Conservation (phyloP, 441 rosid genomes). For the Pelargonium hybrid region DNA sequence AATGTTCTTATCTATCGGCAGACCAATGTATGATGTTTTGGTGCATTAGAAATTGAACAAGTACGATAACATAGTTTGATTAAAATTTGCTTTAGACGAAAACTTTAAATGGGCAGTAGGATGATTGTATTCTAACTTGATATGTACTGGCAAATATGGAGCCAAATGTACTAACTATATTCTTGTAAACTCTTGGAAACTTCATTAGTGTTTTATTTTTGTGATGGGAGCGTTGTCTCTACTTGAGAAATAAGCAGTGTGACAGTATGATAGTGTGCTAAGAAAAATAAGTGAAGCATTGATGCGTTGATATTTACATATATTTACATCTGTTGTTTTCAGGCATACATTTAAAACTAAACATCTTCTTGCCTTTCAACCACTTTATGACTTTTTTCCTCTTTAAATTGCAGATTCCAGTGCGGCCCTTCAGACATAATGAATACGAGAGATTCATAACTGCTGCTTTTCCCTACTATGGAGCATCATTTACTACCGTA, state of each 20-base stretch:
- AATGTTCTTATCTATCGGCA: background rate
- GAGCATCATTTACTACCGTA: slow-evolving; percentile 63
- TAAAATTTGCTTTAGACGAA: background rate
- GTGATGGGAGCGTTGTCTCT: background rate
- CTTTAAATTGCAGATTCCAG: slow-evolving; percentile 50
- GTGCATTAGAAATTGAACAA: background rate
- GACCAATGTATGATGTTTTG: background rate
- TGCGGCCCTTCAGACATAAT: slow-evolving; percentile 61
- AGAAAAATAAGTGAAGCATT: background rate
- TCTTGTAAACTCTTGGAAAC: no score
- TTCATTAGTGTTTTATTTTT: no score
- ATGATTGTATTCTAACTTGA: no score
- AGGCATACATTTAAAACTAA: background rate
- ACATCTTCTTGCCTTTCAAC: background rate
- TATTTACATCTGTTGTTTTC: background rate
- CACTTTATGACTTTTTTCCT: background rate
- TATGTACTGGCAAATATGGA: no score
- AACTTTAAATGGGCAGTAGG: no score
- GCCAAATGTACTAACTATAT: no score
- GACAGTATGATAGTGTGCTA: background rate
- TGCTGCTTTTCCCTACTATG: slow-evolving; percentile 60
- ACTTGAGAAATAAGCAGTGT: background rate
- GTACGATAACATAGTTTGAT: background rate
- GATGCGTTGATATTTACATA: background rate
- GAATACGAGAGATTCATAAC: slow-evolving; percentile 65